Base-by-base conservation (phyloP, 805 yeast species). In the Kregervanrija pseudodelftensis region DNA sequence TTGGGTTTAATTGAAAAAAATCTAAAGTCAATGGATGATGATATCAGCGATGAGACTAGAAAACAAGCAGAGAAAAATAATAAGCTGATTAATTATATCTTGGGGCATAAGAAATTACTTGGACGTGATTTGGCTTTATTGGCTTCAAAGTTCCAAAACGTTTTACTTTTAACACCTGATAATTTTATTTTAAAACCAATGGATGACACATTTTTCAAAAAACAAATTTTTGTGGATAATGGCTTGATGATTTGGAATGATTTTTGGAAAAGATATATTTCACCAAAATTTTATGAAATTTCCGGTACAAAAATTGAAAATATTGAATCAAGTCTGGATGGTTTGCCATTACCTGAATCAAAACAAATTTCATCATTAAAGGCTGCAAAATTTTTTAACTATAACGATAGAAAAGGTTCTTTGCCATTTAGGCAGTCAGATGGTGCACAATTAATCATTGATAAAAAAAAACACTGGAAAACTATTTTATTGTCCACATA, bases 201-300 rank as follows among this genome's bases (percentile, higher is more conserved):
- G 37, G 71, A 68, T 43, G 47, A 51, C 8, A 36, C 63, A n/a
- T 57, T 67, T 11, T 64, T 65, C 57, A 64, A 65, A 2, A 61
- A 70, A 14, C 72, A 74, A 42, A 77, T 83, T 4, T 82, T 72
- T 58, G 50, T 52, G 17, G 59, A 70, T 5, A 58, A 66, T 15
- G 88, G 88, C 3, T 61, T 82, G 50, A 70, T 82, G 22, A 62
- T 76, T 8, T 87, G 95, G 91, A 90, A 91, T 4, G 95, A 85
- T 63, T 85, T 79, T 59, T 85, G 93, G 89, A 74, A 76, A 57
- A 72, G 95, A 50, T 76, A 82, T 8, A 84, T 89, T 3, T 74
- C 85, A 2, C 95, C 95, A 7, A 64, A 66, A 31, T 82, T 75
- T 56, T 87, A 83, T 60, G 69, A 75, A 14, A 76, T 85, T 49